Evolutionary conservation across 371 early-diverging fungal genomes (phyloP), one percentile per base, ranked within the genome.

Genomic region (Mucor circinelloides): DNA sequence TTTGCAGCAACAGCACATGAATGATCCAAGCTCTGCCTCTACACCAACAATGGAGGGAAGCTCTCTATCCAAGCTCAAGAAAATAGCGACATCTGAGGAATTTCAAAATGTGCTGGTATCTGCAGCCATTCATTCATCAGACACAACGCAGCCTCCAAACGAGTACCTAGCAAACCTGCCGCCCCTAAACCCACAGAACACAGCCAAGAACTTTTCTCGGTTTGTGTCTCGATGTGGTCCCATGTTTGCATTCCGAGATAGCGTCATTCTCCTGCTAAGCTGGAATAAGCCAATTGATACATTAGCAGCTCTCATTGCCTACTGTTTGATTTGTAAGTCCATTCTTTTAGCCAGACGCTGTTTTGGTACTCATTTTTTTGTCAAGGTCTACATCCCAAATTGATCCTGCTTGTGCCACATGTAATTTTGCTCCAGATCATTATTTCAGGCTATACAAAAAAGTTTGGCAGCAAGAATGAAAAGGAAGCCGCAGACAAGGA

Each of bases 271-370:
- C n/a, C 68, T 80, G n/a, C 63, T 84, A 15, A 79, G 75, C 40
- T 83, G 83, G 83, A 72, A 83, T 60, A 74, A 79, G 40, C 77
- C 81, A 0, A 69, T 77, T 12, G 77, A 81, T 63, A 81, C 80
- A 1, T 42, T 71, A 46, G 70, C 70, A 3, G 82, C 80, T 6
- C 63, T 80, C 62, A 60, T 80, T 17, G 38, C 64, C 8, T 84
- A 77, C 66, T 77, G 76, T 58, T 64, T 78, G 17, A 44, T 78
- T 31, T 84, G 84, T 81, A 75, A 74, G 78, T 72, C 0, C 1
- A 0, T 31, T 32, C 25, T 12, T 25, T 52, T 52, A 12, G 15
- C 15, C 6, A 56, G 9, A 15, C 10, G 21, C 21, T 56, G 6
- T 19, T 56, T 23, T 50, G 50, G 31, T 19, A 13, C n/a, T 32